A percentile compares a stretch with the other conserved stretches of the same genome.
Evolutionary conservation across 2,329 filamentous ascomycete species (phyloP).

Genomic region (Colletotrichum siamense): DNA sequence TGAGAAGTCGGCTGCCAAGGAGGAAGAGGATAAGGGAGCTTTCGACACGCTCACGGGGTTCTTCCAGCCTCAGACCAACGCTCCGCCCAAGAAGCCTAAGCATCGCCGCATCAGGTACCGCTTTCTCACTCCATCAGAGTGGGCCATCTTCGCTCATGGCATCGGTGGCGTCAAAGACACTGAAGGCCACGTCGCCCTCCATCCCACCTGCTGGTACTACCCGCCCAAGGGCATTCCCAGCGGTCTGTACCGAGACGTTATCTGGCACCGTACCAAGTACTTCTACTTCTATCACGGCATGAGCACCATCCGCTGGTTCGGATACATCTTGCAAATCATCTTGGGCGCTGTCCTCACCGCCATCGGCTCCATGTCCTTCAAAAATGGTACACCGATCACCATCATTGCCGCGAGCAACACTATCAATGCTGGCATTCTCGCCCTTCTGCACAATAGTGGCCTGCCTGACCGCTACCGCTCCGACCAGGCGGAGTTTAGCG

Average conservation of each 20-base stretch:
- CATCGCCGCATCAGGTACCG: constrained; percentile 32
- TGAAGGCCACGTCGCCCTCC: constrained; percentile 47
- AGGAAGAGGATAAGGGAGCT: neutral
- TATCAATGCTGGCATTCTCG: constrained; percentile 53
- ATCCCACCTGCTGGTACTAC: constrained; percentile 48
- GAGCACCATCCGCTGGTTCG: constrained; percentile 46
- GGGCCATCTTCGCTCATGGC: constrained; percentile 51
- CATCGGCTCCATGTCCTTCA: constrained; percentile 47
- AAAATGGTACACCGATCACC: constrained; percentile 45
- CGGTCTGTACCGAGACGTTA: constrained; percentile 55
- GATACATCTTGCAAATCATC: constrained; percentile 55
- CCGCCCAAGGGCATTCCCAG: constrained; percentile 52
- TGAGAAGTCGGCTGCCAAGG: neutral
- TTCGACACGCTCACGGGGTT: neutral
- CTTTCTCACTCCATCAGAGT: constrained; percentile 48
- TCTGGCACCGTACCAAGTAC: constrained; percentile 49
- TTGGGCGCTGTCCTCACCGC: constrained; percentile 55
- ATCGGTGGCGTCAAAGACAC: constrained; percentile 51
- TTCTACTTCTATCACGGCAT: constrained; percentile 49
- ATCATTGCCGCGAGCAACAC: constrained; percentile 57
- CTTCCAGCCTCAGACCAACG: neutral
- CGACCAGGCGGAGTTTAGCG: constrained; percentile 53
- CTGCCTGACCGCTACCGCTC: constrained; percentile 56
- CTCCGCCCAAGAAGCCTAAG: neutral
- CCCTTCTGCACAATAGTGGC: constrained; percentile 59